These are phyloP conservation scores for Hypoxylon perforatum DNA, from an alignment of 495 filamentous ascomycete species.

Conservation along the genomic window DNA sequence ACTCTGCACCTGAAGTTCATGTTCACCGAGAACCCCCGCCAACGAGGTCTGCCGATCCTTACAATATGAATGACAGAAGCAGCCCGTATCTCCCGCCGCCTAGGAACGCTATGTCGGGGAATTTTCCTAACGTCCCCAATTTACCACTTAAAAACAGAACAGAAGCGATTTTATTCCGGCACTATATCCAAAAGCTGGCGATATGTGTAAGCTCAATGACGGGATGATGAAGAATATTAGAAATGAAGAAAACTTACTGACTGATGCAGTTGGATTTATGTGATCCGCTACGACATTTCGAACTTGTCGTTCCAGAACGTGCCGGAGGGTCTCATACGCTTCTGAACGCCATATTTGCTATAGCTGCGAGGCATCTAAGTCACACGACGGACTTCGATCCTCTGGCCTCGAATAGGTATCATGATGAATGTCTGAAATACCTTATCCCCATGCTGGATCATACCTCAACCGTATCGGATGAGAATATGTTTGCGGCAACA, in stretches of 20 bases:
- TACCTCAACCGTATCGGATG: conserved; percentile 64
- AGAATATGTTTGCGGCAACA: conserved; percentile 68
- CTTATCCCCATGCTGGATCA: conserved; percentile 62
- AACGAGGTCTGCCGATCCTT: conserved; percentile 1
- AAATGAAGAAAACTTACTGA: conserved; percentile 19
- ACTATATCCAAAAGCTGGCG: conserved; percentile 61
- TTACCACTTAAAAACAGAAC: conserved; percentile 53
- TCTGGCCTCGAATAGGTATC: conserved; percentile 59
- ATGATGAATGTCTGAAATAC: conserved; percentile 60
- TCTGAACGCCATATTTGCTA: conserved; percentile 68
- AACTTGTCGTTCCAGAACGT: conserved; percentile 61
- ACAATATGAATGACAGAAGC: conserved; percentile 1
- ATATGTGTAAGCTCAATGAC: conserved; percentile 54
- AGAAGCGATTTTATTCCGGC: conserved; percentile 58
- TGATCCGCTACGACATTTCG: conserved; percentile 65
- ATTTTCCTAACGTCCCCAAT: conserved; percentile 13
- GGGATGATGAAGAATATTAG: not conserved
- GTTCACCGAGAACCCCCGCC: not conserved
- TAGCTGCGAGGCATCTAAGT: conserved; percentile 66
- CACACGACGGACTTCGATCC: conserved; percentile 59
- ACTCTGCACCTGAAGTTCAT: not conserved
- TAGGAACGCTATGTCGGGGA: not conserved
- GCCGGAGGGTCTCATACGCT: conserved; percentile 63
- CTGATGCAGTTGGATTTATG: conserved; percentile 65
- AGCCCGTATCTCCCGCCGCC: conserved; percentile 13